Conservation (phyloP, 163 green algal species). For the Scenedesmus sp. region DNA sequence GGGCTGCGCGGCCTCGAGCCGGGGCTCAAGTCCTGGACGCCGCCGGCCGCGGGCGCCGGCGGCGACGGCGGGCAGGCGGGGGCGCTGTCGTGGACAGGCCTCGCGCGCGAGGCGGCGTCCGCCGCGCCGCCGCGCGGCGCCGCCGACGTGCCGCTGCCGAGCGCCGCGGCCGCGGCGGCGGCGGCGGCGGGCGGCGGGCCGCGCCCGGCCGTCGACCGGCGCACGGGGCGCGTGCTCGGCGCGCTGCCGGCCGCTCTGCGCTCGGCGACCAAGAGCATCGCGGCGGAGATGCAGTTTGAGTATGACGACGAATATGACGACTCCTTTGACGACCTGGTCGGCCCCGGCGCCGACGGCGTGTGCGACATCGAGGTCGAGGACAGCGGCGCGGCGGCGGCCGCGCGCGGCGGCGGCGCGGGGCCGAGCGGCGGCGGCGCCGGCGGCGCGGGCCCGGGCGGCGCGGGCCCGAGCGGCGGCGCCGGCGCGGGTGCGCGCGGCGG, state of each 20-base stretch:
- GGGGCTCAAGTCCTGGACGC: constrained; percentile 37
- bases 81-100: constrained; percentile 31
- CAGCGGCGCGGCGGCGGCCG: neutral
- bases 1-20: constrained; percentile 46
- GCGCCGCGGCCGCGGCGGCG: neutral
- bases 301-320: constrained; percentile 89
- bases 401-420: neutral
- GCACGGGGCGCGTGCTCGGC: constrained; percentile 52
- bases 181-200: constrained; percentile 4
- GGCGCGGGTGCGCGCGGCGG: no score
- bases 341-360: constrained; percentile 51
- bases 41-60: constrained; percentile 25
- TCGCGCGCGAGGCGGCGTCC: constrained; percentile 29
- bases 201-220: constrained; percentile 42
- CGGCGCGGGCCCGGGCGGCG: constrained; percentile 9
- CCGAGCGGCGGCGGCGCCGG: neutral
- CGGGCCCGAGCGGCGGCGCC: neutral
- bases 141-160: neutral
- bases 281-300: constrained; percentile 54
- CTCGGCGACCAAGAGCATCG: constrained; percentile 20
- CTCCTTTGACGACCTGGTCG: constrained; percentile 71
- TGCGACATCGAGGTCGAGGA: constrained; percentile 66
- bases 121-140: constrained; percentile 17
- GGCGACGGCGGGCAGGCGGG: neutral
- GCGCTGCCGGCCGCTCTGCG: constrained; percentile 39